Percentiles rank a stretch among this genome's conserved stretches.
Evolutionary conservation across 208 protist species (phyloP).

Genomic region (Angomonas deanei): DNA sequence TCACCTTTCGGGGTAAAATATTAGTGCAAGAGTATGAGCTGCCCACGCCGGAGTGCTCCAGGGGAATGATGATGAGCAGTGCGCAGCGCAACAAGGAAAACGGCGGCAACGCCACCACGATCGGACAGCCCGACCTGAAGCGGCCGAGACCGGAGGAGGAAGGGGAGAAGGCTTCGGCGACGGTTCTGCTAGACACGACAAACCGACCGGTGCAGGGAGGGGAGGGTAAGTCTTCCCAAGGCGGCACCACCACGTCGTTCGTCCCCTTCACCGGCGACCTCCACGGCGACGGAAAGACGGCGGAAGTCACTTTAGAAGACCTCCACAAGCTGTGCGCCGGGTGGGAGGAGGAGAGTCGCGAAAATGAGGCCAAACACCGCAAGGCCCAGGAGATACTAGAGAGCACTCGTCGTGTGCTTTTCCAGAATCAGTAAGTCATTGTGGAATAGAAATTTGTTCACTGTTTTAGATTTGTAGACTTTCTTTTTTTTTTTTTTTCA

Average conservation of each 20-base stretch:
- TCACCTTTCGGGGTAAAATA: slow-evolving; percentile 79
- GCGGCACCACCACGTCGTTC: slow-evolving; percentile 16
- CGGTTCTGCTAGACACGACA: not conserved
- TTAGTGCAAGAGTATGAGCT: slow-evolving; percentile 77
- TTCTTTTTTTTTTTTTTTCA: slow-evolving; percentile 4
- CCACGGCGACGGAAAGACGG: slow-evolving; percentile 36
- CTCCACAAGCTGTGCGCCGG: slow-evolving; percentile 51
- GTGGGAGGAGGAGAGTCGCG: slow-evolving; percentile 36
- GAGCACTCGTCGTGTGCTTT: slow-evolving; percentile 39
- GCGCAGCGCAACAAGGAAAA: slow-evolving; percentile 1
- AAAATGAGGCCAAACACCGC: slow-evolving; percentile 35
- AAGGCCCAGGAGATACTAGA: slow-evolving; percentile 44
- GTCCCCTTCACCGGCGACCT: slow-evolving; percentile 67
- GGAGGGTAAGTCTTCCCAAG: not conserved
- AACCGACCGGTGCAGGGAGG: not conserved
- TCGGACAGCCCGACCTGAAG: not conserved
- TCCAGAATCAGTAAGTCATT: not conserved
- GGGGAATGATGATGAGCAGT: not conserved
- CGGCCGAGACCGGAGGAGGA: slow-evolving; percentile 1
- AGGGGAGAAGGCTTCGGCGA: not conserved
- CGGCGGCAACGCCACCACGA: not conserved
- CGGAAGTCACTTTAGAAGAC: slow-evolving; percentile 50
- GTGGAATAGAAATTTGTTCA: too few relatives aligned
- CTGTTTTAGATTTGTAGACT: not conserved
- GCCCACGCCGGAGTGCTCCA: slow-evolving; percentile 28